Evolutionary conservation across 345 rosid genomes (phyloP), one percentile per base, ranked within the genome.

Genomic region (Eutrema yunnanense): DNA sequence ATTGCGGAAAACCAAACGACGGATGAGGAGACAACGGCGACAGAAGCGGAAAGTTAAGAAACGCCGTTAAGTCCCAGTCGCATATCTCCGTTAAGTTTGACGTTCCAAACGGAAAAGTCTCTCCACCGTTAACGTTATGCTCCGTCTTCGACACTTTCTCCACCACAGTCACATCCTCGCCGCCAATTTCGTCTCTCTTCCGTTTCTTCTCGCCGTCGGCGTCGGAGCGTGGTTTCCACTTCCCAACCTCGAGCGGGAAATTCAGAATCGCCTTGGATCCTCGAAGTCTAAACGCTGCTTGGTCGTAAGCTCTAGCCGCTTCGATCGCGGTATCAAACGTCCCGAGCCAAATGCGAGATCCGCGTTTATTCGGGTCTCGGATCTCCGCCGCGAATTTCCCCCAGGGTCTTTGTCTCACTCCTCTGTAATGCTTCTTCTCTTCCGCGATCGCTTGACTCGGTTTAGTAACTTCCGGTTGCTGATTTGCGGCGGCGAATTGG

Each of bases 341-440:
- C 44, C 98, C 98, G 0, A 93, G 88, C 98, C 98, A 93, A 47
- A 89, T 42, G 0, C 98, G 86, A 2, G 92, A 63, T 19, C 98
- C 91, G 62, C 78, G 88, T 76, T 82, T 75, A 58, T 62, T 86
- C 19, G 98, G 98, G 47, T 93, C 98, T 2, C 98, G 84, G 69
- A 93, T 93, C 89, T 93, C 98, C 19, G 98, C 94, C 1, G 98
- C 98, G 74, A 80, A 93, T 80, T 89, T 93, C 1, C 98, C 98
- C 98, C 98, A 93, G 12, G 98, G 97, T 78, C 98, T 79, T 54
- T 71, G 84, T 57, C 98, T 81, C 38, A 93, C 97, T 19, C 98
- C 98, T 81, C 98, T 85, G 83, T 88, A 90, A 64, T 85, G 96
- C 80, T 51, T 83, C 50, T 53, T 70, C 14, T 77, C 83, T 60